phyloP scores from a whole-genome alignment of 2,329 filamentous ascomycete genomes.

The Trichophyton mentagrophytes region DNA sequence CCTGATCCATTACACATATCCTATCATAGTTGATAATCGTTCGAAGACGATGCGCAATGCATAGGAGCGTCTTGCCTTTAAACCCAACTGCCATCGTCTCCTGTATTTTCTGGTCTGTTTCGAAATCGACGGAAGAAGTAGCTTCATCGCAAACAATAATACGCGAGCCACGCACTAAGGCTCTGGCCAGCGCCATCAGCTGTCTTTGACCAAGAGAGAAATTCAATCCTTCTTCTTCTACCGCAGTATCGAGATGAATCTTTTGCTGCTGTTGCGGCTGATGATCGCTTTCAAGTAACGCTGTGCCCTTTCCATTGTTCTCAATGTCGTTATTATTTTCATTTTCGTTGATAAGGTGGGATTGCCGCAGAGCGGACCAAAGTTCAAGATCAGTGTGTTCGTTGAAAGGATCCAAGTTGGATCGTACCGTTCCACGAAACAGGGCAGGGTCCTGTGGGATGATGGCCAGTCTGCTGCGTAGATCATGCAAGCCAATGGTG shows the following conservation, averaged over 20 bases:
- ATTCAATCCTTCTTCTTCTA: slow-evolving; percentile 91
- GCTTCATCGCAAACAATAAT: slow-evolving; percentile 98
- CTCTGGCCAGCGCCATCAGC: slow-evolving; percentile 84
- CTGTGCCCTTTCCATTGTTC: not conserved
- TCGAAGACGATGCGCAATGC: slow-evolving; percentile 81
- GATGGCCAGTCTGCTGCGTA: slow-evolving; percentile 33
- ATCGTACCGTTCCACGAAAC: slow-evolving; percentile 33
- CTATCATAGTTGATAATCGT: slow-evolving; percentile 92
- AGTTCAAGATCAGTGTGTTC: slow-evolving; percentile 36
- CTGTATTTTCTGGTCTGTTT: slow-evolving; percentile 94
- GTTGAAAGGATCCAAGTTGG: slow-evolving; percentile 35
- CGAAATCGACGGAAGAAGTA: slow-evolving; percentile 84
- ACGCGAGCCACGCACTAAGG: slow-evolving; percentile 70
- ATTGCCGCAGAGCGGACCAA: slow-evolving; percentile 35
- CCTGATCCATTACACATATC: slow-evolving; percentile 92
- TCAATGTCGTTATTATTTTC: slow-evolving; percentile 36
- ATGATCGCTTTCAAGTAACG: slow-evolving; percentile 6
- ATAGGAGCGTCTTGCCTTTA: slow-evolving; percentile 72
- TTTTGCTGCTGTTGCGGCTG: slow-evolving; percentile 27
- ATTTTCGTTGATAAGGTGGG: slow-evolving; percentile 35
- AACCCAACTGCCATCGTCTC: slow-evolving; percentile 75
- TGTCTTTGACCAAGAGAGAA: slow-evolving; percentile 92
- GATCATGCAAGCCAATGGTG: slow-evolving; percentile 29
- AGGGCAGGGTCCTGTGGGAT: slow-evolving; percentile 37
- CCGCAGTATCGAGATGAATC: slow-evolving; percentile 68